Evolutionary conservation across 1,139 yeast genomes (phyloP).

Genomic region (Suhomyces terraborum): DNA sequence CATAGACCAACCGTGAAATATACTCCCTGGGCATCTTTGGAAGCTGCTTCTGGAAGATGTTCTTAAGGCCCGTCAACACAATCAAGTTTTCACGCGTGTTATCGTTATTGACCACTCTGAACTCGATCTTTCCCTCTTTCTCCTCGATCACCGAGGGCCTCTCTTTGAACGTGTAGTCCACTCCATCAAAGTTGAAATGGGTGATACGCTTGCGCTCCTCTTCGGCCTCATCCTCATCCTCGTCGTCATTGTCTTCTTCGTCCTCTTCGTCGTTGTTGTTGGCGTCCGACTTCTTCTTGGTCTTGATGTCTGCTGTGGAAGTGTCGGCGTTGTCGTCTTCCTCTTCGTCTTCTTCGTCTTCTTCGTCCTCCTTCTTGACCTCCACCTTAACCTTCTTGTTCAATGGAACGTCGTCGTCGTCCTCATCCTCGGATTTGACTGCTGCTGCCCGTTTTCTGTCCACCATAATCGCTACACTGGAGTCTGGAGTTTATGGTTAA

Average conservation of each 20-base stretch:
- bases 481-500: too few species aligned
- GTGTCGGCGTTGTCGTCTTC: slow-evolving; percentile 17
- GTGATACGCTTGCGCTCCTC: slow-evolving; percentile 49
- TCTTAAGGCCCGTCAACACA: slow-evolving; percentile 90
- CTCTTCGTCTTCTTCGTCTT: slow-evolving; percentile 17
- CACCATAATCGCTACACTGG: slow-evolving; percentile 30
- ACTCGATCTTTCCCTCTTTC: slow-evolving; percentile 86
- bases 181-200: slow-evolving; percentile 63
- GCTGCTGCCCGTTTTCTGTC: slow-evolving; percentile 34
- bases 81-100: slow-evolving; percentile 83
- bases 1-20: slow-evolving; percentile 91
- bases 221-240: slow-evolving; percentile 55
- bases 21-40: slow-evolving; percentile 99
- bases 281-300: slow-evolving; percentile 13
- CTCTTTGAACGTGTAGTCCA: slow-evolving; percentile 82
- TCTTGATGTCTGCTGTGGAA: slow-evolving; percentile 15
- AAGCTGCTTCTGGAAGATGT: slow-evolving; percentile 93
- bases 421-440: slow-evolving; percentile 25
- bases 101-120: slow-evolving; percentile 94
- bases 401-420: slow-evolving; percentile 38
- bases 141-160: slow-evolving; percentile 94
- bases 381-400: slow-evolving; percentile 33
- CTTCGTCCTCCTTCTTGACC: slow-evolving; percentile 20
- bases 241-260: slow-evolving; percentile 30
- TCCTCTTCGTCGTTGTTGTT: slow-evolving; percentile 21